A percentile compares a stretch with the other conserved stretches of the same genome.
Conservation (phyloP, 345 rosid species). For the Aurinia saxatilis region DNA sequence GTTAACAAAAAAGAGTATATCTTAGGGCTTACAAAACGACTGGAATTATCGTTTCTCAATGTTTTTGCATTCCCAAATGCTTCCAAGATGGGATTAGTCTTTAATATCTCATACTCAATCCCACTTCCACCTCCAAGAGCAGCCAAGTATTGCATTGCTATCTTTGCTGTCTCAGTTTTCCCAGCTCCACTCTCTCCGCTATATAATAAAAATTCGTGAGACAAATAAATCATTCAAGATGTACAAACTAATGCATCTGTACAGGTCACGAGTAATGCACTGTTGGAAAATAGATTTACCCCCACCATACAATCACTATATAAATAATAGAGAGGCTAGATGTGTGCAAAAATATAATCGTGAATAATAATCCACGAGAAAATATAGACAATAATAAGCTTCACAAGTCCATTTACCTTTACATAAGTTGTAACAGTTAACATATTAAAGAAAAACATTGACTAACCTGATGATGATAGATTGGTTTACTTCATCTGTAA, state of each 20-base stretch:
- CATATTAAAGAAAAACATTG: not conserved
- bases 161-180: constrained; percentile 98
- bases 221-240: not conserved
- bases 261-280: too few species aligned
- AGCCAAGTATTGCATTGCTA: constrained; percentile 98
- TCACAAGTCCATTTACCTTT: not conserved
- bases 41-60: constrained; percentile 86
- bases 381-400: not conserved
- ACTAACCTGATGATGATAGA: constrained; percentile 97
- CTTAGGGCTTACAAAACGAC: constrained; percentile 79
- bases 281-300: not conserved
- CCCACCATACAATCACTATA: not conserved
- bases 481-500: constrained; percentile 95
- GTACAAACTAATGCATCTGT: too few species aligned
- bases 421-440: not conserved
- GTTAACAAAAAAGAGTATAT: not conserved
- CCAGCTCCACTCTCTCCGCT: constrained; percentile 99
- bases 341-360: not conserved
- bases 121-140: constrained; percentile 99
- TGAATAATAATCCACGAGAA: not conserved
- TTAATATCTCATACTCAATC: constrained; percentile 88
- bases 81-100: constrained; percentile 91
- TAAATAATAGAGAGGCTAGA: not conserved
- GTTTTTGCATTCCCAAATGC: constrained; percentile 99
- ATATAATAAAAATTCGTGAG: constrained; percentile 26